phyloP scores from a whole-genome alignment of 2,329 filamentous ascomycete species.

The Pseudogymnoascus sp. region DNA sequence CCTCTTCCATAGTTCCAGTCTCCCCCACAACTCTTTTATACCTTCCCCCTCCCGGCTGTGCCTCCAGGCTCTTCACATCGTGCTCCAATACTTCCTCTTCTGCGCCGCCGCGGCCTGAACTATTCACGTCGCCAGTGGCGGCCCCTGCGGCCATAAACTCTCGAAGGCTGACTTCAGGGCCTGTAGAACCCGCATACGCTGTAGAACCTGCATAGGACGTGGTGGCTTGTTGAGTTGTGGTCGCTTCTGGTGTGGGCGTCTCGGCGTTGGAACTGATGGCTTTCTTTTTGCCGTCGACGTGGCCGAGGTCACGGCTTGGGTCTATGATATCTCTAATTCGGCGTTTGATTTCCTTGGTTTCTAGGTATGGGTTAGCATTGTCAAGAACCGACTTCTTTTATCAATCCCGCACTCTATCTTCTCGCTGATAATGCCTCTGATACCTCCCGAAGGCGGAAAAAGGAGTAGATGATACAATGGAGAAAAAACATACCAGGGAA shows the following conservation, averaged over 20 bases:
- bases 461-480: background rate
- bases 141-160: background rate
- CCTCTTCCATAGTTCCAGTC: background rate
- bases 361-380: constrained; percentile 28
- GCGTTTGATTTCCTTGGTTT: constrained; percentile 86
- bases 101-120: background rate
- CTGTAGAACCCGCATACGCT: background rate
- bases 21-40: constrained; percentile 5
- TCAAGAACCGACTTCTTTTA: background rate
- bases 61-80: constrained; percentile 7
- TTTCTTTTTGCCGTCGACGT: constrained; percentile 47
- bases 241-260: background rate
- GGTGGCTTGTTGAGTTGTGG: background rate
- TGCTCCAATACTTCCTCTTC: background rate
- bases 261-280: background rate
- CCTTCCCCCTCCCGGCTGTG: constrained; percentile 5
- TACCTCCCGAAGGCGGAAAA: too few relatives aligned
- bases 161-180: background rate
- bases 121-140: background rate
- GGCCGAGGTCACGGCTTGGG: constrained; percentile 69
- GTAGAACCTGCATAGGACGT: background rate
- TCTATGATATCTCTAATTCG: constrained; percentile 75
- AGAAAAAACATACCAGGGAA: constrained; percentile 59
- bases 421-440: too few relatives aligned
- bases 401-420: background rate